Base-by-base conservation (phyloP, 495 filamentous ascomycete genomes). In the Xylaria grammica region DNA sequence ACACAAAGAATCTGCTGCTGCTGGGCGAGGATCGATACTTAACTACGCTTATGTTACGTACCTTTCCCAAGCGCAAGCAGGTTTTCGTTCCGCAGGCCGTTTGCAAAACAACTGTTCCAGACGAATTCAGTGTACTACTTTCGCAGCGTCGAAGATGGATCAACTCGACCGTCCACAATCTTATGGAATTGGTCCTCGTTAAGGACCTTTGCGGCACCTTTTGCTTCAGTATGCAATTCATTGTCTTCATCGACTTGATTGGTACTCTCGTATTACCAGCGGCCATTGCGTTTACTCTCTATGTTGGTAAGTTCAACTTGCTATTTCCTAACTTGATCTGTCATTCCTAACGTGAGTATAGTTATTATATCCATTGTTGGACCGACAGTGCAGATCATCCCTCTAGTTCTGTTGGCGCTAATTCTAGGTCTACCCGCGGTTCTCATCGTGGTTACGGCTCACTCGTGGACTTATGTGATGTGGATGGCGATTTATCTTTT, bases 141-240 rank as follows among this genome's bases (percentile, higher is more conserved):
- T 97, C 93, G 3, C 96, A 99, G 75, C 89, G 96, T 30, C 88
- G 96, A 73, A 86, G 96, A 70, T 99, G 96, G 96, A 99, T 99
- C 79, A 99, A 99, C 86, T 96, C 92, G 77, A 99, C 96, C 1
- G 91, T 99, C 40, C 96, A 99, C 80, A 99, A 99, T 69, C 82
- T 98, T 46, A 96, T 99, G 89, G 96, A 99, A 76, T 86, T 99
- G 20, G 91, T 97, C 29, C 86, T 98, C 6, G 96, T 99, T 27
- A 85, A 93, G 54, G 96, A 99, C 81, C 85, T 99, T 5, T 99
- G 96, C 73, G 96, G 96, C 52, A 99, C 96, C 0, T 99, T 99
- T 81, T 99, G 96, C 84, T 99, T 99, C 82, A 96, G 91, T 79
- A 99, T 99, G 96, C 96, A 99, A 75, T 98, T 98, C 73, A 90